Percentiles rank a stretch among this genome's conserved stretches.
Evolutionary conservation across 106 monocot genomes (phyloP).

Genomic region (Posidonia australis): DNA sequence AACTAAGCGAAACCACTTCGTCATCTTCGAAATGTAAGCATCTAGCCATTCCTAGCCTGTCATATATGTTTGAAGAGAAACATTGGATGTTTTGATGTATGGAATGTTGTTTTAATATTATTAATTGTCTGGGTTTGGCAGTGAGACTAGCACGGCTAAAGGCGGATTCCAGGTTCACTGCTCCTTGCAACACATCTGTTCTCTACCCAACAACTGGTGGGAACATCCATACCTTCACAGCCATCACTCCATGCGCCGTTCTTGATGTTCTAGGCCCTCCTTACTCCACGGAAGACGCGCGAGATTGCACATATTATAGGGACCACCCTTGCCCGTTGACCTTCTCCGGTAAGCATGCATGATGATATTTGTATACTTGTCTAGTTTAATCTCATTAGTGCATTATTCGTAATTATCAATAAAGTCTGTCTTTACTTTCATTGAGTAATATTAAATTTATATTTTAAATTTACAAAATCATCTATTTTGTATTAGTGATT

Average conservation of each 20-base stretch:
- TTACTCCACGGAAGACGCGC: constrained; percentile 43
- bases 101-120: too few relatives aligned
- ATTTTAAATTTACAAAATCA: too few relatives aligned
- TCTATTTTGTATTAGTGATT: too few relatives aligned
- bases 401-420: too few relatives aligned
- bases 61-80: too few relatives aligned
- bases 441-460: too few relatives aligned
- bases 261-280: constrained; percentile 77
- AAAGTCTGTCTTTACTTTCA: too few relatives aligned
- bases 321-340: constrained; percentile 15
- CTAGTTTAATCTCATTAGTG: too few relatives aligned
- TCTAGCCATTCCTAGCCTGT: too few relatives aligned
- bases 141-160: constrained; percentile 36
- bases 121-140: not conserved
- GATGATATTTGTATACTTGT: too few relatives aligned
- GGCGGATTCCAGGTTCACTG: constrained; percentile 44
- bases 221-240: constrained; percentile 57
- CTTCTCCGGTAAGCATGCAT: too few relatives aligned
- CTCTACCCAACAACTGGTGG: constrained; percentile 55
- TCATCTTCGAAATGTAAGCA: constrained; percentile 26
- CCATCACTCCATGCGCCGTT: constrained; percentile 50
- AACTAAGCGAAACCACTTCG: constrained; percentile 4
- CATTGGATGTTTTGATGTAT: constrained; percentile 9
- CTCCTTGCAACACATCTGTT: constrained; percentile 45
- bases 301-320: constrained; percentile 64